Conservation (phyloP, 2,329 filamentous ascomycete species). For the Fusarium subtropicale region DNA sequence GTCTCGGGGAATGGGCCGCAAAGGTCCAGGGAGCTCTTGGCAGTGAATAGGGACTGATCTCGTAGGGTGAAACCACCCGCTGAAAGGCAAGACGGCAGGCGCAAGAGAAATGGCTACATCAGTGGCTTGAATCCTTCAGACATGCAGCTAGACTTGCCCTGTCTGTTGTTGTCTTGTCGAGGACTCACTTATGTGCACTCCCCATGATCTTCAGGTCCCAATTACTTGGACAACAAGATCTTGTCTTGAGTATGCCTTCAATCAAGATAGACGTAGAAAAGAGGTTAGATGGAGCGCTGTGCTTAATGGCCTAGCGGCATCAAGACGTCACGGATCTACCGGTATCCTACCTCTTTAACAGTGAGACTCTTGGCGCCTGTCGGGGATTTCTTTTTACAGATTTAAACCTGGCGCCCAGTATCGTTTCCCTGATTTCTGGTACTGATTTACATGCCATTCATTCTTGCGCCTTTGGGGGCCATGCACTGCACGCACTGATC, state of each 20-base stretch:
- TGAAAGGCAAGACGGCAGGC: constrained; percentile 6
- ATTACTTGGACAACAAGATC: not conserved
- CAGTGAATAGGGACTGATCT: constrained; percentile 4
- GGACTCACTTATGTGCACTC: not conserved
- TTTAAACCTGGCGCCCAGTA: not conserved
- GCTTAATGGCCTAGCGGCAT: constrained; percentile 24
- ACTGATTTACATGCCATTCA: not conserved
- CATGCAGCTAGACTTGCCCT: not conserved
- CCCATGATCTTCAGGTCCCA: not conserved
- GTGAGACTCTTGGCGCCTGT: constrained; percentile 10
- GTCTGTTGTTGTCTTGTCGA: not conserved
- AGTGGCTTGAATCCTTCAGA: constrained; percentile 24
- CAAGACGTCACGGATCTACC: constrained; percentile 29
- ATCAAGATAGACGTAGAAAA: constrained; percentile 1
- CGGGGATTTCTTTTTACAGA: constrained; percentile 19
- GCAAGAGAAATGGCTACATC: constrained; percentile 24
- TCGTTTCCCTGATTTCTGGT: constrained; percentile 21
- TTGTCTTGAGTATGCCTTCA: not conserved
- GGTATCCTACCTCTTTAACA: not conserved
- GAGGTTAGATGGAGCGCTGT: constrained; percentile 33
- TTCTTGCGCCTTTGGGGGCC: not conserved
- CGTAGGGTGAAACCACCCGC: constrained; percentile 23
- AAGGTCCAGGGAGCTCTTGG: constrained; percentile 1
- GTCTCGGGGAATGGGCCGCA: not conserved
- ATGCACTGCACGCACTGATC: constrained; percentile 1